Conservation (phyloP, 371 early-diverging fungal genomes). For the Mucor ambiguus region DNA sequence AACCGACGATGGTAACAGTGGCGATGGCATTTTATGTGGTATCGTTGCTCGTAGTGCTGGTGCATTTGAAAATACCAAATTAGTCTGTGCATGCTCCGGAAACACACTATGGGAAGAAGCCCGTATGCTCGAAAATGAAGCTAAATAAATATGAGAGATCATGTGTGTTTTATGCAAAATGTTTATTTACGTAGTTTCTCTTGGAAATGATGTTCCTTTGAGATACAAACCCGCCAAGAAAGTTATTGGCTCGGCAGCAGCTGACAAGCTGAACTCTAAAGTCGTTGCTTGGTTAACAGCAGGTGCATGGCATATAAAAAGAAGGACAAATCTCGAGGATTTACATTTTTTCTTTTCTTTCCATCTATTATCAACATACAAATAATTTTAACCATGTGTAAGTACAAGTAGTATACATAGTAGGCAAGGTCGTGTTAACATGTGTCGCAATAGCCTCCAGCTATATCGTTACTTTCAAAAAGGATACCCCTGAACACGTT, state of each 20-base stretch:
- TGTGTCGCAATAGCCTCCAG: constrained; percentile 22
- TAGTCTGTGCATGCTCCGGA: constrained; percentile 87
- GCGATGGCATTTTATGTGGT: constrained; percentile 75
- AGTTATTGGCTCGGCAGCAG: constrained; percentile 13
- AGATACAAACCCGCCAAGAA: constrained; percentile 7
- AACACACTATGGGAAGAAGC: constrained; percentile 89
- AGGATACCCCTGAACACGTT: constrained; percentile 43
- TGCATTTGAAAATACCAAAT: constrained; percentile 86
- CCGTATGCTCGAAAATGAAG: constrained; percentile 28
- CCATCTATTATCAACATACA: constrained; percentile 6
- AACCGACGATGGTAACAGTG: constrained; percentile 61
- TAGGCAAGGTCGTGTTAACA: constrained; percentile 1
- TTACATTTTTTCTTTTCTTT: neutral
- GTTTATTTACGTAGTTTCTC: constrained; percentile 9
- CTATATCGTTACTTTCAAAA: constrained; percentile 51
- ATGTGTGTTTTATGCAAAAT: neutral
- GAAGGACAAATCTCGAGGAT: neutral
- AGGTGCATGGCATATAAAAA: constrained; percentile 2
- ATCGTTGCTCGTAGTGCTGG: constrained; percentile 90
- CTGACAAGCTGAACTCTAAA: constrained; percentile 10
- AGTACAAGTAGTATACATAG: neutral
- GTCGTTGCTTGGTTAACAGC: constrained; percentile 7
- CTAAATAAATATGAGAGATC: neutral
- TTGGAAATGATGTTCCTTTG: neutral
- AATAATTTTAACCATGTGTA: neutral